A percentile compares a stretch with the other conserved stretches of the same genome.
phyloP scores from a whole-genome alignment of 129 eudicot species.

The Chrysanthemum seticuspe region DNA sequence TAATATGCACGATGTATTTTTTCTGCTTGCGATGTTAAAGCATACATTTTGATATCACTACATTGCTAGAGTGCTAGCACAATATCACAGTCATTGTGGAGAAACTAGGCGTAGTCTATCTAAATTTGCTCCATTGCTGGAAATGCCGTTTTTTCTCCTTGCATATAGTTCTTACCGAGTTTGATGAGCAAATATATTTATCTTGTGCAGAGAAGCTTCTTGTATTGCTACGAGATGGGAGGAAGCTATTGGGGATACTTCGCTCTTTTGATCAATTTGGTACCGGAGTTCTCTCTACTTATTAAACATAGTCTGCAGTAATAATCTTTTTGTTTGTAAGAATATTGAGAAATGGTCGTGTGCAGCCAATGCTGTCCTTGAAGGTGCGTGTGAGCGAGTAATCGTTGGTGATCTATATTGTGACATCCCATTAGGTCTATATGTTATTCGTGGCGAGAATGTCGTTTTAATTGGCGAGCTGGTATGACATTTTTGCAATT shows the following conservation, averaged over 20 bases:
- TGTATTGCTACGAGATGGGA: slow-evolving; percentile 91
- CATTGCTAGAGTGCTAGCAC: background rate
- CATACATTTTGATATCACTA: background rate
- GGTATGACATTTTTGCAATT: slow-evolving; percentile 39
- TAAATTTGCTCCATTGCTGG: background rate
- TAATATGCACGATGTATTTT: background rate
- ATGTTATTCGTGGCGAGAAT: slow-evolving; percentile 96
- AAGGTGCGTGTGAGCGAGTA: slow-evolving; percentile 94
- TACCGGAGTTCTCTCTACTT: slow-evolving; percentile 30
- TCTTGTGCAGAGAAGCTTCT: slow-evolving; percentile 80
- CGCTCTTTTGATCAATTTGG: slow-evolving; percentile 99
- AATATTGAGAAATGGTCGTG: slow-evolving; percentile 20
- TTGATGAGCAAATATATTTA: background rate
- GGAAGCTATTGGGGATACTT: slow-evolving; percentile 86
- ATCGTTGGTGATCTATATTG: slow-evolving; percentile 96
- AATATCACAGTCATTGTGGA: background rate
- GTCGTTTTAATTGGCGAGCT: slow-evolving; percentile 96
- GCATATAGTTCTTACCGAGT: background rate
- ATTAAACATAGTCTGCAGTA: background rate
- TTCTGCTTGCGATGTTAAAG: background rate
- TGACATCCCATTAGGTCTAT: slow-evolving; percentile 90
- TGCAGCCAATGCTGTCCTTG: slow-evolving; percentile 97
- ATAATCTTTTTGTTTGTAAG: background rate
- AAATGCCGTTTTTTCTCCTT: background rate
- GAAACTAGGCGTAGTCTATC: background rate